These are phyloP conservation scores for Heterobasidion annosum DNA, from an alignment of 1,284 basidiomycete species.

Conservation along the genomic window DNA sequence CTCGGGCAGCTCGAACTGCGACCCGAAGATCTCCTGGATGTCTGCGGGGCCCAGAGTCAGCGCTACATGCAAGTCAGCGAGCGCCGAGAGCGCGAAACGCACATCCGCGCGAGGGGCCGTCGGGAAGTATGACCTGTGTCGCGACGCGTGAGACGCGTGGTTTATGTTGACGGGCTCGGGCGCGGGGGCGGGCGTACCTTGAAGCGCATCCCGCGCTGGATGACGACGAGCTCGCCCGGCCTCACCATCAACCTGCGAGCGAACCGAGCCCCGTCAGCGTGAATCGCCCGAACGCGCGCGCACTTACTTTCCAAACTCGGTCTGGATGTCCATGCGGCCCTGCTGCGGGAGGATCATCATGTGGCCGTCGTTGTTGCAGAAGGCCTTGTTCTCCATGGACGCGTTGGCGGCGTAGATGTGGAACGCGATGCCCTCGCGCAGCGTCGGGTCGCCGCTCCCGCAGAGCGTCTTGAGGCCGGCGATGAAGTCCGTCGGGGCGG, in stretches of 20 bases:
- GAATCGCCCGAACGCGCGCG: slow-evolving; percentile 32
- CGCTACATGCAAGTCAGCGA: too few relatives aligned
- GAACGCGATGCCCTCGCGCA: slow-evolving; percentile 47
- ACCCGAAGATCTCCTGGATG: slow-evolving; percentile 51
- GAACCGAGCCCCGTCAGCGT: slow-evolving; percentile 21
- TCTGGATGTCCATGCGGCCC: slow-evolving; percentile 59
- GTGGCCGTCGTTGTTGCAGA: slow-evolving; percentile 64
- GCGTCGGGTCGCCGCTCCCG: slow-evolving; percentile 28
- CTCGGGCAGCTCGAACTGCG: slow-evolving; percentile 57
- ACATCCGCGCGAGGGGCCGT: slow-evolving; percentile 47
- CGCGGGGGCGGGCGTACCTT: slow-evolving; percentile 37
- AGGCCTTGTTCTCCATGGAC: slow-evolving; percentile 57
- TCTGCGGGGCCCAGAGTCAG: slow-evolving; percentile 1
- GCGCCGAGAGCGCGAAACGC: slow-evolving; percentile 9
- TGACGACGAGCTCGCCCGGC: slow-evolving; percentile 54
- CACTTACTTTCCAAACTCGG: slow-evolving; percentile 53
- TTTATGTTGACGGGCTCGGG: background rate
- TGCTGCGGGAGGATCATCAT: slow-evolving; percentile 60
- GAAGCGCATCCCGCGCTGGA: slow-evolving; percentile 61
- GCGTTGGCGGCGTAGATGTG: slow-evolving; percentile 55
- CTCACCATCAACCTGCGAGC: slow-evolving; percentile 39
- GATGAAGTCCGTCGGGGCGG: slow-evolving; percentile 42
- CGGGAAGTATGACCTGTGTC: slow-evolving; percentile 37
- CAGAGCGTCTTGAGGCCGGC: slow-evolving; percentile 56
- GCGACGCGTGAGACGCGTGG: background rate